A percentile compares a stretch with the other conserved stretches of the same genome.
Conservation (phyloP, 2,329 filamentous ascomycete genomes). For the Colletotrichum lindemuthianum region DNA sequence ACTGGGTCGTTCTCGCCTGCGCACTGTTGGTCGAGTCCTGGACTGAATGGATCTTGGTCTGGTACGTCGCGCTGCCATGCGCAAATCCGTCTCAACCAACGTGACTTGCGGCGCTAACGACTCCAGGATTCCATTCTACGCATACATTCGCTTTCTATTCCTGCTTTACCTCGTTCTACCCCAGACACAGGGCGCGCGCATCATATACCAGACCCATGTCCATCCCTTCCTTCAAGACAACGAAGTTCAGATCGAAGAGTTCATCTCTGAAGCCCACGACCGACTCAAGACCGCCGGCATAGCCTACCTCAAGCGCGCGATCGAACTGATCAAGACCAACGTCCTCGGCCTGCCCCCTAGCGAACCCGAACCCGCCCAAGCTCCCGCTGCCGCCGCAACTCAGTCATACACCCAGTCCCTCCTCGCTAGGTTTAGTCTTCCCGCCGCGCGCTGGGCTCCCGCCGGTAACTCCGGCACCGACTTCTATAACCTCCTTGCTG, state of each 20-base stretch:
- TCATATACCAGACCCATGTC: slow-evolving; percentile 85
- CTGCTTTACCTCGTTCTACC: slow-evolving; percentile 96
- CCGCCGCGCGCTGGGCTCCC: slow-evolving; percentile 69
- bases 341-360: slow-evolving; percentile 80
- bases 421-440: slow-evolving; percentile 87
- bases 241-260: slow-evolving; percentile 87
- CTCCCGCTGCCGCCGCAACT: slow-evolving; percentile 54
- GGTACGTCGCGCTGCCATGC: slow-evolving; percentile 57
- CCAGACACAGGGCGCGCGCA: slow-evolving; percentile 91
- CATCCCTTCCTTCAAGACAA: slow-evolving; percentile 90
- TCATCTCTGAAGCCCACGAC: slow-evolving; percentile 85
- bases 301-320: slow-evolving; percentile 75
- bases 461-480: slow-evolving; percentile 65
- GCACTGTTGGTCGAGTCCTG: slow-evolving; percentile 86
- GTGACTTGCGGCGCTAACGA: background rate
- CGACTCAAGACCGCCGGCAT: slow-evolving; percentile 80
- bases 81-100: background rate
- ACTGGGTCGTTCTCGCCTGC: slow-evolving; percentile 93
- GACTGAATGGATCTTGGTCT: slow-evolving; percentile 86
- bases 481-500: slow-evolving; percentile 81
- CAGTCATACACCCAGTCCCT: slow-evolving; percentile 81
- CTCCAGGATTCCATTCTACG: slow-evolving; percentile 86
- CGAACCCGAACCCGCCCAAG: slow-evolving; percentile 48
- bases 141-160: slow-evolving; percentile 86
- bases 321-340: slow-evolving; percentile 78